These are phyloP conservation scores for Trichoderma hamatum DNA, from an alignment of 2,329 filamentous ascomycete species.

Conservation along the genomic window DNA sequence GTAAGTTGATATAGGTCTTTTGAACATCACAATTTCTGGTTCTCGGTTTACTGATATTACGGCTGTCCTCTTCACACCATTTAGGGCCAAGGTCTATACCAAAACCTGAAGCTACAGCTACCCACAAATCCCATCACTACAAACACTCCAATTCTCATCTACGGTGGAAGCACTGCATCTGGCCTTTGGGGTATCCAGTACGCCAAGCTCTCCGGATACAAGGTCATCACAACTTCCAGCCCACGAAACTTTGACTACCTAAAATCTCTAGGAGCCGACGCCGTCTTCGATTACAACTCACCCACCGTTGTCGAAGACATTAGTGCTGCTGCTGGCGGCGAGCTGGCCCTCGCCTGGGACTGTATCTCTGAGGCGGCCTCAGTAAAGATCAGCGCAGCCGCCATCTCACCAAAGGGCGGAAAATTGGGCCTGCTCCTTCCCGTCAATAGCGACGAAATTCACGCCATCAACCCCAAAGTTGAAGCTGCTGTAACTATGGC, in stretches of 20 bases:
- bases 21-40: background rate
- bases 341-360: constrained; percentile 23
- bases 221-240: constrained; percentile 46
- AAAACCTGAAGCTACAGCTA: constrained; percentile 48
- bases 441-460: constrained; percentile 36
- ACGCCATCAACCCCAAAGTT: constrained; percentile 34
- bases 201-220: constrained; percentile 46
- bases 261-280: constrained; percentile 48
- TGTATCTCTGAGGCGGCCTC: background rate
- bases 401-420: constrained; percentile 37
- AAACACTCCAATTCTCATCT: constrained; percentile 47
- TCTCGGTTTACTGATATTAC: background rate
- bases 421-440: constrained; percentile 48
- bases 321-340: constrained; percentile 30
- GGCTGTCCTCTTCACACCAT: background rate
- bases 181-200: constrained; percentile 55
- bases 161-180: constrained; percentile 57
- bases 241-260: constrained; percentile 43
- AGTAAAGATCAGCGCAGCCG: constrained; percentile 39
- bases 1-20: background rate
- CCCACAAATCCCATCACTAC: constrained; percentile 47
- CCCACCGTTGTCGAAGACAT: constrained; percentile 34
- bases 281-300: constrained; percentile 50
- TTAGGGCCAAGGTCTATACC: constrained; percentile 46
- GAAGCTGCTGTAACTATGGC: constrained; percentile 42